Evolutionary conservation across 371 early-diverging fungal species (phyloP).

Genomic region (Cokeromyces recurvatus): DNA sequence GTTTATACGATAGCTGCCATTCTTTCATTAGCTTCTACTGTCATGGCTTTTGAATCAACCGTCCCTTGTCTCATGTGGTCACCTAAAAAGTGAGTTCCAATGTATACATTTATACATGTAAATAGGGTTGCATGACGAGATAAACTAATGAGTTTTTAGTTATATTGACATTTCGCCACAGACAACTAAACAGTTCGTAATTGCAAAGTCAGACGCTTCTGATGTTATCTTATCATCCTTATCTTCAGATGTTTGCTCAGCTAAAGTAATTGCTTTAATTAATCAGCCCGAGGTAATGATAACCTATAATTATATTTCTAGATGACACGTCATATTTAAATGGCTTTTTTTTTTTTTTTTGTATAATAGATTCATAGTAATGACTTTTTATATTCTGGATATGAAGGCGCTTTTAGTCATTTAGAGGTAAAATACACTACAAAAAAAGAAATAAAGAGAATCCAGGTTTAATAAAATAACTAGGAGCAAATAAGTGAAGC

Average conservation of each 20-base stretch:
- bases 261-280: slow-evolving; percentile 35
- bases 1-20: slow-evolving; percentile 11
- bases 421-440: slow-evolving; percentile 30
- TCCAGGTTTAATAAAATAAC: background rate
- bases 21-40: slow-evolving; percentile 19
- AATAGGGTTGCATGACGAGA: background rate
- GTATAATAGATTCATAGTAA: slow-evolving; percentile 31
- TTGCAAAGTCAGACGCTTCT: slow-evolving; percentile 26
- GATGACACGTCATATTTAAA: too few relatives aligned
- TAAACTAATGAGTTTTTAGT: slow-evolving; percentile 5
- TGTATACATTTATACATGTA: background rate
- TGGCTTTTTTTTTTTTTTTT: background rate
- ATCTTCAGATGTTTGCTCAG: slow-evolving; percentile 31
- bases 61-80: slow-evolving; percentile 36
- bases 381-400: slow-evolving; percentile 30
- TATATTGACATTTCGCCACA: slow-evolving; percentile 16
- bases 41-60: slow-evolving; percentile 29
- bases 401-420: slow-evolving; percentile 20
- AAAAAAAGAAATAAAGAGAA: background rate
- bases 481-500: slow-evolving; percentile 28
- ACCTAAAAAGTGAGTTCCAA: slow-evolving; percentile 27
- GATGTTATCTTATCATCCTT: slow-evolving; percentile 23
- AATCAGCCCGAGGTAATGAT: slow-evolving; percentile 46
- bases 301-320: too few relatives aligned
- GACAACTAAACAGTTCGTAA: slow-evolving; percentile 26